Evolutionary conservation across 371 early-diverging fungal species (phyloP), one percentile per base, ranked within the genome.

Genomic region (Mortierella polycephala): DNA sequence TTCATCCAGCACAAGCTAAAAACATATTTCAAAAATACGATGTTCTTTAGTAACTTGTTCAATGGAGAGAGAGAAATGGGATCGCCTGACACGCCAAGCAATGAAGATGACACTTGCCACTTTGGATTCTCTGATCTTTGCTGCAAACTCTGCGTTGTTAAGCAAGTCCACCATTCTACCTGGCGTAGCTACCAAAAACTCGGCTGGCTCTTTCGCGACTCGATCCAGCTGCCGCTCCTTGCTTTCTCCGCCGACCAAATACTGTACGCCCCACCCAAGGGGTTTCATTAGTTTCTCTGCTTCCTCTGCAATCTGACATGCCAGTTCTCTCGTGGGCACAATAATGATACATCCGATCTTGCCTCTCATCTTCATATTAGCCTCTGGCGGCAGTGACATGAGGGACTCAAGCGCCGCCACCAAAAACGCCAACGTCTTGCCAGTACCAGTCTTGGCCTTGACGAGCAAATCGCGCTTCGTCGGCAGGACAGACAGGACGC

Each of bases 371-470:
- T 51, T 67, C 39, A 64, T 45, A 6, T 41, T 50, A 13, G 20
- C 46, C n/a, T 16, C 63, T 37, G 52, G 21, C 3, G 65, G 49
- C 44, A 61, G 12, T 0, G 69, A 60, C 60, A 64, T 57, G 1
- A 91, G 70, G 7, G 88, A 85, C 55, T 95, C 92, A 11, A 99
- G 80, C 5, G 96, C 93, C 1, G 98, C 94, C 11, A 96, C 84
- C 66, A 99, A 84, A 67, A 98, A 99, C 2, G 96, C 98, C 8
- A 97, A 80, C 6, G 98, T 98, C 76, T 98, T 98, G 44, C 99
- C 99, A 0, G 97, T 98, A 68, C 99, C 99, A 8, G 99, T 99
- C 82, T 97, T 97, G 14, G 99, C 99, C 75, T 93, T 91, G 59
- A 95, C 90, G 81, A 94, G 85, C 62, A 96, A 80, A 77, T 97